Base-by-base conservation (phyloP, 129 eudicot genomes). In the Centella asiatica region DNA sequence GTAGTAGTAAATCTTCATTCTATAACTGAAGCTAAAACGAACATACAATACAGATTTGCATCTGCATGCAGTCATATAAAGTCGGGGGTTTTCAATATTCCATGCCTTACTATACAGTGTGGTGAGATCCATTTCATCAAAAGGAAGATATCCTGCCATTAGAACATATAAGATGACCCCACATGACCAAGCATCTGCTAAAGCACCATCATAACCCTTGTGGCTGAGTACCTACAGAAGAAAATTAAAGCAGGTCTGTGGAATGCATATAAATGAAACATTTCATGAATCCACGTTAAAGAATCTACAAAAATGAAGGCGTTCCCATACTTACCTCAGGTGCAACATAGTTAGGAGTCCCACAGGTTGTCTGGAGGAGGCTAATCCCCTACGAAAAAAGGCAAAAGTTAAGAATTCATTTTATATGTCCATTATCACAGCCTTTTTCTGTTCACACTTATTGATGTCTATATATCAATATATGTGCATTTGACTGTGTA, bases 111-210 rank as follows among this genome's bases (percentile, higher is more conserved):
- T 79, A 69, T 92, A 92, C 78, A 92, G 72, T 37, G 94, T 84
- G 66, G 95, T 82, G 66, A 92, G 87, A 74, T 92, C 99, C 83
- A 92, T 75, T 71, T 92, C 99, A 84, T 87, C 99, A 78, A 90
- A 90, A 51, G 98, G 98, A 67, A 90, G 90, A 82, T 84, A 81
- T 69, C 98, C 98, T 10, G 98, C 96, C 78, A 92, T 73, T 69
- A 92, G 61, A 34, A 92, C 99, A 78, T 92, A 92, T 37, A 92
- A 81, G 76, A 87, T 86, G 72, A 92, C 99, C 60, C 99, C 99
- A 80, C 99, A 92, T 11, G 99, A 92, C 99, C 99, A 92, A 54
- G 84, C 76, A 84, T 92, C 99, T 1, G 99, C 99, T 79, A 84
- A 70, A 62, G 96, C 90, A 68, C 99, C 99, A 61, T 87, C 78